These are phyloP conservation scores for Pyricularia grisea DNA, from an alignment of 2,329 filamentous ascomycete species.

Conservation along the genomic window DNA sequence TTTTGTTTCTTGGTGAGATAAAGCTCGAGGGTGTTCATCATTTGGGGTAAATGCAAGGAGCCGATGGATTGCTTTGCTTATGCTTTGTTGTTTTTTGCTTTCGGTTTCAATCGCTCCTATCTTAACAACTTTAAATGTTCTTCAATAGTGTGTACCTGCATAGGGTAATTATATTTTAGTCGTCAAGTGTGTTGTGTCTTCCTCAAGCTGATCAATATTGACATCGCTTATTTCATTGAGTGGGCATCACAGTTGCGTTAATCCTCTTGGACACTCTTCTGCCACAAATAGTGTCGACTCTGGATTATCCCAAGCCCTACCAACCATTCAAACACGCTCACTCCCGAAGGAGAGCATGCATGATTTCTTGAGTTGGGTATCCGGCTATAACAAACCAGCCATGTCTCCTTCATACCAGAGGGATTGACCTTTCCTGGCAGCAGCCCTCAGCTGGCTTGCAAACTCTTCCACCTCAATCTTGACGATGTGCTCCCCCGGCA, in stretches of 20 bases:
- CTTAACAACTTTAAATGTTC: not conserved
- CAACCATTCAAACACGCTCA: not conserved
- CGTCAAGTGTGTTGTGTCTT: not conserved
- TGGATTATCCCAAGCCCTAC: not conserved
- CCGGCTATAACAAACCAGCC: not conserved
- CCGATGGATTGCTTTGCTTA: not conserved
- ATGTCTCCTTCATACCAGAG: not conserved
- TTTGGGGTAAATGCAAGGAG: not conserved
- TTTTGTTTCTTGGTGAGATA: not conserved
- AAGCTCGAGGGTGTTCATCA: not conserved
- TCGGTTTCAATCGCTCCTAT: not conserved
- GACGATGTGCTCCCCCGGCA: constrained; percentile 76
- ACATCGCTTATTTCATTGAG: not conserved
- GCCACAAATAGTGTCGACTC: not conserved
- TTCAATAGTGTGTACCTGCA: not conserved
- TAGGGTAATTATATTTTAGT: not conserved
- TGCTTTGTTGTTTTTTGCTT: not conserved
- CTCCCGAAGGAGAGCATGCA: not conserved
- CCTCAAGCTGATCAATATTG: not conserved
- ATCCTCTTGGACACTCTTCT: not conserved
- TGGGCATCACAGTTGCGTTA: not conserved
- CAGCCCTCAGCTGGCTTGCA: constrained; percentile 38
- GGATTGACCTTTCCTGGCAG: not conserved
- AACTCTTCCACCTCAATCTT: constrained; percentile 85
- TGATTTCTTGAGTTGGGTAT: not conserved